Conservation (phyloP, 139 green algal species). For the Micractinium conductrix region DNA sequence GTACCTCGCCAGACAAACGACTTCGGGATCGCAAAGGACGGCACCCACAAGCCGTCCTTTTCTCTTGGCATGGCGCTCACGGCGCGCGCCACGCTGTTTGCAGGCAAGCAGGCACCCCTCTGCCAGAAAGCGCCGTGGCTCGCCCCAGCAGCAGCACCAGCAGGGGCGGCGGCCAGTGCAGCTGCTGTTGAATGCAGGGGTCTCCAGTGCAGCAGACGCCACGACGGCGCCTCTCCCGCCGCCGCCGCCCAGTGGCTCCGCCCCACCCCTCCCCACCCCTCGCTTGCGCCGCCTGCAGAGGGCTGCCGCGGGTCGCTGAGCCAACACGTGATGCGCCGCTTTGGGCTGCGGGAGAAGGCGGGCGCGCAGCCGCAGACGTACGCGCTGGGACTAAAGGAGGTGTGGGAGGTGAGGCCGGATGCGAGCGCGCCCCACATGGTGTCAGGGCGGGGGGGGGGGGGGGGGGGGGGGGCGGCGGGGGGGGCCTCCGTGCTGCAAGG, state of each 20-base stretch:
- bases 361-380: slow-evolving; percentile 85
- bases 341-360: slow-evolving; percentile 66
- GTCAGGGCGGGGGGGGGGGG: neutral
- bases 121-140: no score
- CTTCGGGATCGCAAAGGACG: slow-evolving; percentile 80
- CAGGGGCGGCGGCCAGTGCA: no score
- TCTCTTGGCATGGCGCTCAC: slow-evolving; percentile 79
- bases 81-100: slow-evolving; percentile 86
- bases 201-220: no score
- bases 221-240: no score
- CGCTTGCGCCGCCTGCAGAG: no score
- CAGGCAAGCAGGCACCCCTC: no score
- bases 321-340: slow-evolving; percentile 79
- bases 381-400: slow-evolving; percentile 94
- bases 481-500: no score
- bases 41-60: slow-evolving; percentile 65
- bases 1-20: slow-evolving; percentile 78
- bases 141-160: no score
- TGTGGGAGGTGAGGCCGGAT: slow-evolving; percentile 71
- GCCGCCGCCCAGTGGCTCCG: no score
- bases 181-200: no score
- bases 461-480: no score
- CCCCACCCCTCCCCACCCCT: no score
- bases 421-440: neutral
- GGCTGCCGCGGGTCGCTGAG: slow-evolving; percentile 90